These are phyloP conservation scores for Xerophyta viscosa DNA, from an alignment of 106 monocot species.

Conservation along the genomic window DNA sequence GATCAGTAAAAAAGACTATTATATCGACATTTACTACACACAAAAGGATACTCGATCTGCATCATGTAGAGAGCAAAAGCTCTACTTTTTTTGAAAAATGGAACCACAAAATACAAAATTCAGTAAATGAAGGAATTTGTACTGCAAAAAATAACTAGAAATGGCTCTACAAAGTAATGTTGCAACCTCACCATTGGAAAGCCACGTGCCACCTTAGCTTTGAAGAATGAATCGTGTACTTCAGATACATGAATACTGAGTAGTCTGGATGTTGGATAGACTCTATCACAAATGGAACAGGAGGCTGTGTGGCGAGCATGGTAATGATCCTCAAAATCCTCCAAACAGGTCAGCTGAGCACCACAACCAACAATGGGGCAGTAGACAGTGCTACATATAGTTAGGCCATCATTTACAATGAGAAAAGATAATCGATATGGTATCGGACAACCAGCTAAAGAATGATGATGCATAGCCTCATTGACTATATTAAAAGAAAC, in stretches of 20 bases:
- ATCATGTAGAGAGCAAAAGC: no score
- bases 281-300: constrained; percentile 79
- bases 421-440: background rate
- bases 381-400: constrained; percentile 36
- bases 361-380: constrained; percentile 95
- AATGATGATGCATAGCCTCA: background rate
- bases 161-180: no score
- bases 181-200: constrained; percentile 98
- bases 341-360: constrained; percentile 52
- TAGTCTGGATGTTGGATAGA: constrained; percentile 77
- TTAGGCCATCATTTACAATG: background rate
- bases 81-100: no score
- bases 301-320: constrained; percentile 75
- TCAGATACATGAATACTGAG: constrained; percentile 94
- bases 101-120: no score
- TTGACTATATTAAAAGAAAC: no score
- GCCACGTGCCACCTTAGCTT: constrained; percentile 90
- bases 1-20: no score
- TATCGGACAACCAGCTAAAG: background rate
- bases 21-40: no score
- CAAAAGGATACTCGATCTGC: no score
- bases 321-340: constrained; percentile 93
- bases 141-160: no score
- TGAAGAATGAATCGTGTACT: constrained; percentile 92
- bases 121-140: no score